Evolutionary conservation across 352 stramenopile genomes (phyloP), one percentile per base, ranked within the genome.

Genomic region (Phytophthora lateralis): DNA sequence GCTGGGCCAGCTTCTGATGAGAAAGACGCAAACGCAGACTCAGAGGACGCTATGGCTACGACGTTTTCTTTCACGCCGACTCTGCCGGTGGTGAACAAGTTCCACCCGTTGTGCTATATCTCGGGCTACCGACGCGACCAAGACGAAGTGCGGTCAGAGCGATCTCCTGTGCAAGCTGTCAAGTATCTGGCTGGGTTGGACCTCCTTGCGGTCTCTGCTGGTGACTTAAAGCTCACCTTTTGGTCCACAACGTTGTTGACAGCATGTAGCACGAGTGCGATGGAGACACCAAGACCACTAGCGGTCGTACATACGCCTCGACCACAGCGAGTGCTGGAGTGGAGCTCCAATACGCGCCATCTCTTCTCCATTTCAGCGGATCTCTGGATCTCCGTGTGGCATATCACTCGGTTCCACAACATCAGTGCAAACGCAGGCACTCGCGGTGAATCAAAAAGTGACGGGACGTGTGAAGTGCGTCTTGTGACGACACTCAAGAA

Each of bases 151-250:
- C 76, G 84, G 3, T 91, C 82, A 6, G 84, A 93, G 63, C 76
- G 81, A 8, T 91, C 82, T 15, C 84, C 84, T 2, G 84, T 93
- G 2, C 84, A 93, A 58, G 81, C 69, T 9, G 49, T 93, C 10
- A 90, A 90, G 59, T 90, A 88, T 55, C 49, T 93, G n/a, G 72
- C 58, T 14, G 56, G 53, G 0, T 48, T 88, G 4, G 82, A 93
- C 44, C 37, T 93, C 10, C 61, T 93, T 7, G 82, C 71, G n/a
- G 76, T 91, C 8, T 91, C 84, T 1, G 84, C 73, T 7, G 84
- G 82, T 0, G 84, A 93, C 39, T 57, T 93, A 14, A 93, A 91
- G 49, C 72, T 93, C 51, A 91, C 82, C 24, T 91, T 93, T 51
- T 93, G 84, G 84, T 58, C 78, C 2, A 73, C 80, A 1, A 76